A percentile compares a stretch with the other conserved stretches of the same genome.
Conservation (phyloP, 2,329 filamentous ascomycete species). For the Epichloe gansuensis region DNA sequence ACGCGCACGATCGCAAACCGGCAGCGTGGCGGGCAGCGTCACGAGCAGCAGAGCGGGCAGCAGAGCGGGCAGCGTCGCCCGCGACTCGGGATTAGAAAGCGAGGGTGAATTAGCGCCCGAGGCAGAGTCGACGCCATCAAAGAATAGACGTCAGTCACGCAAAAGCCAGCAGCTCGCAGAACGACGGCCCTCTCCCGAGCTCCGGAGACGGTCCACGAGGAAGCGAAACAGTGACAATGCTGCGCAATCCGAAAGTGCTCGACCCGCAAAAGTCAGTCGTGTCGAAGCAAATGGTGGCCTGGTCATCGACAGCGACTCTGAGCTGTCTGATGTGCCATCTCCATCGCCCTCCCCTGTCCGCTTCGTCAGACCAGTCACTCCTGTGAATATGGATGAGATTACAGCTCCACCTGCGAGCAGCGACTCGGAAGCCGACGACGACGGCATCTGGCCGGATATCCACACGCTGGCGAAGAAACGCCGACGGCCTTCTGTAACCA, state of each 20-base stretch:
- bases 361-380: constrained; percentile 26
- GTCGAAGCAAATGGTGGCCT: constrained; percentile 13
- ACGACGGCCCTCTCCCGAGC: constrained; percentile 9
- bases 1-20: constrained; percentile 24
- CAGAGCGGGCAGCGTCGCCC: constrained; percentile 15
- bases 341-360: constrained; percentile 19
- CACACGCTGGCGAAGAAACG: constrained; percentile 36
- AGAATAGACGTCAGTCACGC: constrained; percentile 27
- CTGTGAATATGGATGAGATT: constrained; percentile 33
- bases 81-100: constrained; percentile 24
- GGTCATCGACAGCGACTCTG: constrained; percentile 23
- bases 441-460: constrained; percentile 38
- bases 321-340: constrained; percentile 25
- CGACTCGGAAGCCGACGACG: constrained; percentile 30
- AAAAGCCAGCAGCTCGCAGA: constrained; percentile 13
- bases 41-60: constrained; percentile 9
- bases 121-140: constrained; percentile 55
- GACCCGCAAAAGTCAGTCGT: constrained; percentile 24
- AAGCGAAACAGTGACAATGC: constrained; percentile 44
- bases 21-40: constrained; percentile 3
- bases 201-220: constrained; percentile 23
- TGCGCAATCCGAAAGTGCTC: constrained; percentile 23
- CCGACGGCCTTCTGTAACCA: constrained; percentile 24
- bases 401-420: constrained; percentile 45
- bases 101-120: constrained; percentile 45